Percentiles rank a stretch among this genome's conserved stretches.
Evolutionary conservation across 2,329 filamentous ascomycete species (phyloP).

Genomic region (Talaromyces albobiverticillius): DNA sequence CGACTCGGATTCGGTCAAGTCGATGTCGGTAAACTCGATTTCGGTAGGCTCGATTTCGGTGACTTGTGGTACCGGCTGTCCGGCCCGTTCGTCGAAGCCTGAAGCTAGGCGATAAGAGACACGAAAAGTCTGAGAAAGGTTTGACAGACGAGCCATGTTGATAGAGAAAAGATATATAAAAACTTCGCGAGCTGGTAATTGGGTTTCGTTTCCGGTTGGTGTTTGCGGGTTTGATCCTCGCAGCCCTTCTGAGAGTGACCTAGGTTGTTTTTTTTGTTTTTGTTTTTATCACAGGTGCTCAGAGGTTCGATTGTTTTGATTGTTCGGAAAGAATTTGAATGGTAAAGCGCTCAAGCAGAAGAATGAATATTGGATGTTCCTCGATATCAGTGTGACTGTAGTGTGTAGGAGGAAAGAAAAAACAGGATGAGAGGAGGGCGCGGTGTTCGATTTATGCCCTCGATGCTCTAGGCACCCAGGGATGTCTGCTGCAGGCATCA

Average conservation of each 20-base stretch:
- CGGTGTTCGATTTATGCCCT: background rate
- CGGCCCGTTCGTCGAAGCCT: background rate
- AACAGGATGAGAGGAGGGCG: background rate
- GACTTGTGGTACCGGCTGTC: background rate
- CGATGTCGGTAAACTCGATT: too few species aligned
- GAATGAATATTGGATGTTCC: too few species aligned
- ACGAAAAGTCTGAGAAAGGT: background rate
- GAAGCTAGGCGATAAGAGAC: background rate
- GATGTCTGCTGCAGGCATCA: background rate
- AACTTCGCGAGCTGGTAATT: background rate
- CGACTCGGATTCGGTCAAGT: too few species aligned
- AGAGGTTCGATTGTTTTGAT: background rate
- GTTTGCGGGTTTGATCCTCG: too few species aligned
- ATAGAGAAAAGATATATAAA: background rate
- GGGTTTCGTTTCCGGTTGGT: background rate
- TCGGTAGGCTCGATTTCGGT: too few species aligned
- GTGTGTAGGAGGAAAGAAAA: constrained; percentile 2
- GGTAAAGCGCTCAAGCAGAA: constrained; percentile 5
- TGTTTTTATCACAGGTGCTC: background rate
- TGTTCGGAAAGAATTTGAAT: background rate
- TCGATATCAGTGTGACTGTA: background rate
- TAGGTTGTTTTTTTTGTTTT: background rate
- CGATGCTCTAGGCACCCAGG: background rate
- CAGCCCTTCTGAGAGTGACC: background rate
- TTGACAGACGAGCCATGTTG: constrained; percentile 12